Base-by-base conservation (phyloP, 176 grass and related monocot species). In the Avena eriantha region DNA sequence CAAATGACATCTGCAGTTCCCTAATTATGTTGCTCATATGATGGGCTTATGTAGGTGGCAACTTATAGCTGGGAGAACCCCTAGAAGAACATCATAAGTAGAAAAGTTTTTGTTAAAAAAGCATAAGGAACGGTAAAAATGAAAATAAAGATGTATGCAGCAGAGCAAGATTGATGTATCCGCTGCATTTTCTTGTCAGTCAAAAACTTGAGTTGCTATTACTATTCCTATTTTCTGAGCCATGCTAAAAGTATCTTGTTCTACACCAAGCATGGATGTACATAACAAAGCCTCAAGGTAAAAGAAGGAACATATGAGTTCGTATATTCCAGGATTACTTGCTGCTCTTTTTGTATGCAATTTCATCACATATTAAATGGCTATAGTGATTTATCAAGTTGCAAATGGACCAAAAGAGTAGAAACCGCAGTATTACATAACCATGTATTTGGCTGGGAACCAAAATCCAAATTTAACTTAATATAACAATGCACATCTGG, bases 41-140 rank as follows among this genome's bases (percentile, higher is more conserved):
- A 85, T 60, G 76, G 43, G 53, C 80, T 88, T 70, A 81, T 85
- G 86, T 56, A 94, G 92, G 87, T 94, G 92, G 92, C 81, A 80
- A 11, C 54, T 94, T 79, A 94, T 94, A 81, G 92, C 87, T 87
- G 92, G 89, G 49, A 83, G 89, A 76, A 91, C 91, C 58, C 92
- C 92, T 7, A 87, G 92, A 57, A 86, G 92, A 78, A 91, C 89
- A 84, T 84, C 88, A 56, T 60, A 88, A 80, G 76, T 93, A 75
- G 79, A 90, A 68, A 91, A 85, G 79, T 93, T 93, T 64, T 93
- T 88, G 88, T 57, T 80, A 9, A 88, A 76, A 78, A 90, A 85
- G 36, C 73, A 86, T 31, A 41, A 76, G 13, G 43, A 86, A 54
- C 81, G 81, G 29, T 29, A 2, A 29, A 29, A 29, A 73, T 93